A percentile compares a stretch with the other conserved stretches of the same genome.
phyloP scores from a whole-genome alignment of 345 rosid genomes.

The Gossypium raimondii region DNA sequence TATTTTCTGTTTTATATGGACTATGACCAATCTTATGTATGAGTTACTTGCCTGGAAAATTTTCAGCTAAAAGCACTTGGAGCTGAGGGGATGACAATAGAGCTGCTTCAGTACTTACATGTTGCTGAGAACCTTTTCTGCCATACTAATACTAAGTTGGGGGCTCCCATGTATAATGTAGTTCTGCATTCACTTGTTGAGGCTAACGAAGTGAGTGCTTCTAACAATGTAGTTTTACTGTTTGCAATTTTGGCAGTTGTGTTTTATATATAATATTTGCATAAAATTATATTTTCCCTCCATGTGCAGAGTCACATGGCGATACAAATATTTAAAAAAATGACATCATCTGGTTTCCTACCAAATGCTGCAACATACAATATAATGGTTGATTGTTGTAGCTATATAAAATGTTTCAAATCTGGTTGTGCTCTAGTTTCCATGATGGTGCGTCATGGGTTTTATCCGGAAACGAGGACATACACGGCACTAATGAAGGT shows the following conservation, averaged over 20 bases:
- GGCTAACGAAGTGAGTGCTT: slow-evolving; percentile 53
- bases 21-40: slow-evolving; percentile 1
- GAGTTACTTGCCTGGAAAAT: slow-evolving; percentile 4
- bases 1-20: slow-evolving; percentile 14
- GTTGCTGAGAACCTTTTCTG: slow-evolving; percentile 42
- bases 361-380: slow-evolving; percentile 51
- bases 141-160: slow-evolving; percentile 33
- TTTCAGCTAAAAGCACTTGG: slow-evolving; percentile 74
- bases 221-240: slow-evolving; percentile 7
- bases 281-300: slow-evolving; percentile 17
- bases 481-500: slow-evolving; percentile 68
- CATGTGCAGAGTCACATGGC: slow-evolving; percentile 51
- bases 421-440: slow-evolving; percentile 63
- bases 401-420: slow-evolving; percentile 38
- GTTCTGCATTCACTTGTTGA: slow-evolving; percentile 62
- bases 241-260: slow-evolving; percentile 16
- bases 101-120: slow-evolving; percentile 48
- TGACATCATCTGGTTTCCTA: slow-evolving; percentile 41
- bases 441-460: slow-evolving; percentile 78
- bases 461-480: slow-evolving; percentile 34
- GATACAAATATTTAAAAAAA: slow-evolving; percentile 48
- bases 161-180: slow-evolving; percentile 44
- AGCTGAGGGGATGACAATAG: slow-evolving; percentile 65
- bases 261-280: slow-evolving; percentile 11
- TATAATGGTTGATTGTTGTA: slow-evolving; percentile 73